Evolutionary conservation across 768 basidiomycete species (phyloP), one percentile per base, ranked within the genome.

Genomic region (Cystobasidium ongulense): DNA sequence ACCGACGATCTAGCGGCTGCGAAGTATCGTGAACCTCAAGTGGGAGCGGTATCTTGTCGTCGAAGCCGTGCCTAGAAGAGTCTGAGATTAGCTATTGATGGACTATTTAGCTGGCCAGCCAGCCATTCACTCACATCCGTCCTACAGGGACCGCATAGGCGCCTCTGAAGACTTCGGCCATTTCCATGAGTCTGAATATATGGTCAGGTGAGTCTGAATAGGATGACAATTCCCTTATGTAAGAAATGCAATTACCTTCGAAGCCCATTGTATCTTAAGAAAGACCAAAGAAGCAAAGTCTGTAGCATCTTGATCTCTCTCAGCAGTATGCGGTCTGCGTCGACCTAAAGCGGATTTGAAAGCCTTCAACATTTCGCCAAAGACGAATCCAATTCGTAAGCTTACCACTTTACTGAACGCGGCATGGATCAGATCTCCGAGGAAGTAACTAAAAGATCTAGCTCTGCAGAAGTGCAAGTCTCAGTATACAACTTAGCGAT

Each of bases 341-440:
- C 57, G 8, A 59, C 57, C 57, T 59, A 46, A 46, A 46, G n/a
- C n/a, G n/a, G n/a, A n/a, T n/a, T n/a, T n/a, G n/a, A n/a, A n/a
- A n/a, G n/a, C n/a, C n/a, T n/a, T n/a, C n/a, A n/a, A n/a, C n/a
- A n/a, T n/a, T n/a, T n/a, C n/a, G n/a, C n/a, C n/a, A n/a, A n/a
- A n/a, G n/a, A n/a, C n/a, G n/a, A n/a, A 46, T 46, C 43, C 29
- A 59, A 23, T 17, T 59, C 23, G 33, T 15, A 59, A 3, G 29
- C 57, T 29, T 23, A 59, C 57, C 33, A 59, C 57, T 59, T 59
- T 59, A 21, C 57, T 59, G 57, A 59, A 59, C 11, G 57, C 57
- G 17, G 13, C 13, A 23, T 59, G 57, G 27, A 59, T 27, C 8
- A 59, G 57, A 35, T 59, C 57, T 7, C 57, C 57, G 15, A 59